Percentiles rank a stretch among this genome's conserved stretches.
These are phyloP conservation scores for Kokia cookei DNA, from an alignment of 441 rosid species.

Conservation along the genomic window DNA sequence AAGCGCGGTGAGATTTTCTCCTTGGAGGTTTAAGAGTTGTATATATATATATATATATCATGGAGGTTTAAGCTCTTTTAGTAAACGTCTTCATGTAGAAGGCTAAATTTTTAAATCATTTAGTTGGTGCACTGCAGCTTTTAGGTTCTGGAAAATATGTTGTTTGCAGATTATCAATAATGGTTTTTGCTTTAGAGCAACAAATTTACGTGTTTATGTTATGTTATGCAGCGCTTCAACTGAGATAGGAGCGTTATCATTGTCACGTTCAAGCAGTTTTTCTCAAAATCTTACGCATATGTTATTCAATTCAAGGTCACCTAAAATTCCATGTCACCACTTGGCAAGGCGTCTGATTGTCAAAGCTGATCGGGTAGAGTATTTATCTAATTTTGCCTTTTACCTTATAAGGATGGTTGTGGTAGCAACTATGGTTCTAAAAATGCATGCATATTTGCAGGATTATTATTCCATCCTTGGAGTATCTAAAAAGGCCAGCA, in stretches of 20 bases:
- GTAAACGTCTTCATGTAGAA: background rate
- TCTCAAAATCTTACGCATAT: constrained; percentile 27
- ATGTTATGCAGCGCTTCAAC: constrained; percentile 24
- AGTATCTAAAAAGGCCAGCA: constrained; percentile 63
- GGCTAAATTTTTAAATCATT: background rate
- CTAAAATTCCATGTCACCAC: constrained; percentile 21
- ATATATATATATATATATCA: too few species aligned
- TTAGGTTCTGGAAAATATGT: background rate
- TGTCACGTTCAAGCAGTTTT: constrained; percentile 41
- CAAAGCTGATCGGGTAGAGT: constrained; percentile 28
- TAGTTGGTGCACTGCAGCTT: background rate
- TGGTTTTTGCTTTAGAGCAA: background rate
- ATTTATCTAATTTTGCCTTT: background rate
- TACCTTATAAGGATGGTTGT: background rate
- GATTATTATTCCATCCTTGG: constrained; percentile 72
- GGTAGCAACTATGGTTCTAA: background rate
- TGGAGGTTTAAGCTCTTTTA: background rate
- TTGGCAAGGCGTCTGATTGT: constrained; percentile 41
- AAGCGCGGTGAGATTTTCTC: constrained; percentile 27
- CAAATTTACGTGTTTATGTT: background rate
- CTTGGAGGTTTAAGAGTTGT: background rate
- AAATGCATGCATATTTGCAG: constrained; percentile 20
- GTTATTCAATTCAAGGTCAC: constrained; percentile 23
- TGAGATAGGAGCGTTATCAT: constrained; percentile 30
- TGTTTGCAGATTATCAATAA: background rate